Evolutionary conservation across 768 basidiomycete species (phyloP).

Genomic region (Podaxis rugospora): DNA sequence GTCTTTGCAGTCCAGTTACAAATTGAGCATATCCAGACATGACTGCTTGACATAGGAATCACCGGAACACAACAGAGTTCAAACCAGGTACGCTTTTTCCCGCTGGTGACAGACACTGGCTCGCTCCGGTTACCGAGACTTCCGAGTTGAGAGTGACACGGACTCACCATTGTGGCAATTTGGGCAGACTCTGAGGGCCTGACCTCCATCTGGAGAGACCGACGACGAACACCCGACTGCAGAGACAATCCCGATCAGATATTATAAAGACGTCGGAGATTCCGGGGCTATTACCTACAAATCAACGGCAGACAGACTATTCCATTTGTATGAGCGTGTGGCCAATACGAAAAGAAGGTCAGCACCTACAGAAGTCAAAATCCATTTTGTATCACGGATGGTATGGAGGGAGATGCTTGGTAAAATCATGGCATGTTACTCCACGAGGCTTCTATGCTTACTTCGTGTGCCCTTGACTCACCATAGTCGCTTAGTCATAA

Average conservation of each 20-base stretch:
- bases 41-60: constrained; percentile 52
- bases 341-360: neutral
- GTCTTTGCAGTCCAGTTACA: constrained; percentile 53
- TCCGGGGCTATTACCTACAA: constrained; percentile 2
- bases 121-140: neutral
- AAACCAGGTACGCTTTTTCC: constrained; percentile 60
- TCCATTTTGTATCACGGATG: neutral
- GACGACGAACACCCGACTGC: constrained; percentile 60
- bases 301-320: constrained; percentile 14
- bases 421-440: neutral
- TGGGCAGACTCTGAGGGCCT: constrained; percentile 55
- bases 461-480: neutral
- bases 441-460: neutral
- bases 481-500: neutral
- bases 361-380: constrained; percentile 6
- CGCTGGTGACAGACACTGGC: constrained; percentile 47
- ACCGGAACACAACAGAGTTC: constrained; percentile 66
- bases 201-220: constrained; percentile 48
- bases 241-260: neutral
- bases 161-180: constrained; percentile 59
- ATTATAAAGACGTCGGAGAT: neutral
- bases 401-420: neutral
- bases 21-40: constrained; percentile 63
- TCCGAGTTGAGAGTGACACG: neutral
- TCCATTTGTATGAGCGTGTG: neutral